Evolutionary conservation across 2,329 filamentous ascomycete species (phyloP).

Genomic region (Phaeosphaeria sp.): DNA sequence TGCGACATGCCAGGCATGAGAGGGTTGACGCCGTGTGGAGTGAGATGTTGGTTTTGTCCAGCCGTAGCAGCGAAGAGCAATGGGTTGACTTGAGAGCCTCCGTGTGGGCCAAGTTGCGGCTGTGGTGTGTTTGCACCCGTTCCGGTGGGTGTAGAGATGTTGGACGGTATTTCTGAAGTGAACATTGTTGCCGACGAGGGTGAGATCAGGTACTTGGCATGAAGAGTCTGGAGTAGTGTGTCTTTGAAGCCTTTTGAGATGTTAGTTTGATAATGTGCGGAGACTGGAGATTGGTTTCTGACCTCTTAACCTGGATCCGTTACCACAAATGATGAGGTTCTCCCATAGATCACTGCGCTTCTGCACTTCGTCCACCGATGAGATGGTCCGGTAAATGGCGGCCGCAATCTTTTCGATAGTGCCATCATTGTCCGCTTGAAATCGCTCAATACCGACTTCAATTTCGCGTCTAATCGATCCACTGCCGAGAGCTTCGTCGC

Average conservation of each 20-base stretch:
- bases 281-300: slow-evolving; percentile 15
- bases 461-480: slow-evolving; percentile 64
- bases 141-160: slow-evolving; percentile 86
- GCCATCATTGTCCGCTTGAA: slow-evolving; percentile 66
- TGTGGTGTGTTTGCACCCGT: slow-evolving; percentile 93
- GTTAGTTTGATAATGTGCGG: slow-evolving; percentile 36
- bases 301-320: slow-evolving; percentile 74
- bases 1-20: slow-evolving; percentile 48
- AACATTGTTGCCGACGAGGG: slow-evolving; percentile 95
- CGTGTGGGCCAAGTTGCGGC: slow-evolving; percentile 55
- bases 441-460: slow-evolving; percentile 79
- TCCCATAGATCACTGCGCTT: slow-evolving; percentile 92
- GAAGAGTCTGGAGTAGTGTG: slow-evolving; percentile 80
- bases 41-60: slow-evolving; percentile 63
- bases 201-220: slow-evolving; percentile 84
- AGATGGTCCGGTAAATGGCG: slow-evolving; percentile 82
- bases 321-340: slow-evolving; percentile 87
- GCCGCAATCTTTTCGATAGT: slow-evolving; percentile 85
- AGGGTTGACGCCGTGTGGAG: slow-evolving; percentile 46
- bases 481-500: slow-evolving; percentile 24
- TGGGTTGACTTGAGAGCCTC: slow-evolving; percentile 76
- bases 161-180: slow-evolving; percentile 93
- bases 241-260: slow-evolving; percentile 75
- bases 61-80: slow-evolving; percentile 91
- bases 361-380: slow-evolving; percentile 81